Conservation (phyloP, 306 rosid genomes). For the Dalbergia cochinchinensis region DNA sequence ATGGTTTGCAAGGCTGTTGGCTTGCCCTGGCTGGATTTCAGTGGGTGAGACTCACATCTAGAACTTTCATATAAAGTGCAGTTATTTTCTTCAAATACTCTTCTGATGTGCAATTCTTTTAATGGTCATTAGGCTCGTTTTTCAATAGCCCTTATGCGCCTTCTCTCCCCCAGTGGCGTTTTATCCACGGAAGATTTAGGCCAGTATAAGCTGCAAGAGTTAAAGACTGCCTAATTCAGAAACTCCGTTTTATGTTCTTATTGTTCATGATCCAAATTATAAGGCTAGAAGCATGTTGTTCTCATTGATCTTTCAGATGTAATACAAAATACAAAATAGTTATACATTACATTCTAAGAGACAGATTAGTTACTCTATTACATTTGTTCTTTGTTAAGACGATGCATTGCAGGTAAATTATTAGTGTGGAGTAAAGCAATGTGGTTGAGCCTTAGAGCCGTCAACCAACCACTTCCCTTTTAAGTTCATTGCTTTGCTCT, state of each 20-base stretch:
- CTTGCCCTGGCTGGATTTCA: constrained; percentile 75
- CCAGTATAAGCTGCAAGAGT: constrained; percentile 51
- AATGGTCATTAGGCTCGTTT: constrained; percentile 57
- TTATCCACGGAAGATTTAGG: constrained; percentile 58
- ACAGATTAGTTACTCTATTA: not conserved
- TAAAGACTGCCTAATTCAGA: constrained; percentile 52
- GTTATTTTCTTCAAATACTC: constrained; percentile 27
- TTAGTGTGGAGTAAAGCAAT: too few relatives aligned
- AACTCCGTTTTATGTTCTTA: constrained; percentile 22
- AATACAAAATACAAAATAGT: not conserved
- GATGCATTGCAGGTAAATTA: too few relatives aligned
- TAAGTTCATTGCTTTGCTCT: too few relatives aligned
- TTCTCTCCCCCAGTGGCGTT: constrained; percentile 68
- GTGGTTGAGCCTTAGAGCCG: too few relatives aligned
- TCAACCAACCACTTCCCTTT: too few relatives aligned
- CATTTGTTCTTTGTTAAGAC: too few relatives aligned
- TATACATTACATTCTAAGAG: constrained; percentile 4
- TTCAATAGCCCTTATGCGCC: constrained; percentile 65
- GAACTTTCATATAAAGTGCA: constrained; percentile 23
- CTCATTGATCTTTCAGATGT: not conserved
- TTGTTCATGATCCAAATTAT: constrained; percentile 7
- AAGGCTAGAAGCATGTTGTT: constrained; percentile 27
- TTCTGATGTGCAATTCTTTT: constrained; percentile 39
- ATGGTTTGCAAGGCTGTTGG: constrained; percentile 86
- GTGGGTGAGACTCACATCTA: constrained; percentile 71